Evolutionary conservation across 805 yeast species (phyloP).

Genomic region (Yamadazyma akitaensis): DNA sequence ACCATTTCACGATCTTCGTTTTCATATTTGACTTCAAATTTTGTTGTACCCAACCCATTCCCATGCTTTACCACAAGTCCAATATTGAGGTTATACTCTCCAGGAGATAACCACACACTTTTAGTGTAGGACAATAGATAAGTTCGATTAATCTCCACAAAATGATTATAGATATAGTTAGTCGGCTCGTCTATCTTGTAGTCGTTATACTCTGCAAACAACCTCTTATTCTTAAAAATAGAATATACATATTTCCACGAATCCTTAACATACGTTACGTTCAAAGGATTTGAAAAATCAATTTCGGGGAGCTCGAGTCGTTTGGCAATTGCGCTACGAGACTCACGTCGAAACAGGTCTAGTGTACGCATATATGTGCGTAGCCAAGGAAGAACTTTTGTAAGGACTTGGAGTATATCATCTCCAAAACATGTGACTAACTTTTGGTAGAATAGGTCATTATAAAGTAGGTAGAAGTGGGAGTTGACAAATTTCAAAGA

Average conservation of each 20-base stretch:
- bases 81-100: conserved; percentile 47
- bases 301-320: conserved; percentile 25
- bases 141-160: conserved; percentile 48
- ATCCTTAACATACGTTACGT: conserved; percentile 40
- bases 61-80: conserved; percentile 53
- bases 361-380: conserved; percentile 36
- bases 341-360: conserved; percentile 29
- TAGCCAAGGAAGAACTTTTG: conserved; percentile 38
- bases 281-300: conserved; percentile 18
- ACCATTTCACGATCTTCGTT: conserved; percentile 24
- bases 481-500: conserved; percentile 32
- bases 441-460: conserved; percentile 44
- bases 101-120: conserved; percentile 45
- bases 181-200: conserved; percentile 48
- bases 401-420: conserved; percentile 25
- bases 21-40: conserved; percentile 43
- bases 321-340: conserved; percentile 26
- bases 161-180: conserved; percentile 40
- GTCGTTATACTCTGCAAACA: conserved; percentile 48
- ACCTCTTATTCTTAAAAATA: conserved; percentile 47
- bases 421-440: conserved; percentile 37
- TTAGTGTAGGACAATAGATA: conserved; percentile 47
- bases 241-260: conserved; percentile 56
- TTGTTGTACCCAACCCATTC: conserved; percentile 56
- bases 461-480: conserved; percentile 49